phyloP scores from a whole-genome alignment of 2,329 filamentous ascomycete genomes.

The Talaromyces amestolkiae region DNA sequence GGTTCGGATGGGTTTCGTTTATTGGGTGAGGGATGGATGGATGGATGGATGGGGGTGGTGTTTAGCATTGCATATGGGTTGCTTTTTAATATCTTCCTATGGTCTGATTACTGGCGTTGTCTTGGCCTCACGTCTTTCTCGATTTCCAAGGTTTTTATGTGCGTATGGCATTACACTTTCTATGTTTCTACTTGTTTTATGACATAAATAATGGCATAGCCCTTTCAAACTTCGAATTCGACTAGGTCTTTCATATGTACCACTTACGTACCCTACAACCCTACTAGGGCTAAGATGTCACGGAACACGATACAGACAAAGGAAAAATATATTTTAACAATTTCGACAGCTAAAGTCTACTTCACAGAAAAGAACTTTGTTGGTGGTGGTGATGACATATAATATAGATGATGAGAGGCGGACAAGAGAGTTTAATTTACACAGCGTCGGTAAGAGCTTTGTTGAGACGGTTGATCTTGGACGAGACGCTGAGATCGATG shows the following conservation, averaged over 20 bases:
- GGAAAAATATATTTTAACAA: slow-evolving; percentile 1
- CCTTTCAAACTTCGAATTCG: too few relatives aligned
- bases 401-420: background rate
- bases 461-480: slow-evolving; percentile 97
- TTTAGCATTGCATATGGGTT: slow-evolving; percentile 16
- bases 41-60: background rate
- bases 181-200: background rate
- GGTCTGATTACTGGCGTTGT: background rate
- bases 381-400: background rate
- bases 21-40: background rate
- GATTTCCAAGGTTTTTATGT: background rate
- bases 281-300: too few relatives aligned
- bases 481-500: slow-evolving; percentile 59
- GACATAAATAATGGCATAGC: background rate
- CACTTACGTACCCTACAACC: background rate
- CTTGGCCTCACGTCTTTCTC: background rate
- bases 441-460: slow-evolving; percentile 95
- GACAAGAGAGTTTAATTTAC: slow-evolving; percentile 60
- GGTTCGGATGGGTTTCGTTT: background rate
- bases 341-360: background rate
- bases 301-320: background rate
- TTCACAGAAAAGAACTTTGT: background rate
- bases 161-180: background rate
- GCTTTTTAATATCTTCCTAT: background rate
- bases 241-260: background rate